A percentile compares a stretch with the other conserved stretches of the same genome.
Evolutionary conservation across 2,329 filamentous ascomycete genomes (phyloP).

Genomic region (Dactylonectria estremocensis): DNA sequence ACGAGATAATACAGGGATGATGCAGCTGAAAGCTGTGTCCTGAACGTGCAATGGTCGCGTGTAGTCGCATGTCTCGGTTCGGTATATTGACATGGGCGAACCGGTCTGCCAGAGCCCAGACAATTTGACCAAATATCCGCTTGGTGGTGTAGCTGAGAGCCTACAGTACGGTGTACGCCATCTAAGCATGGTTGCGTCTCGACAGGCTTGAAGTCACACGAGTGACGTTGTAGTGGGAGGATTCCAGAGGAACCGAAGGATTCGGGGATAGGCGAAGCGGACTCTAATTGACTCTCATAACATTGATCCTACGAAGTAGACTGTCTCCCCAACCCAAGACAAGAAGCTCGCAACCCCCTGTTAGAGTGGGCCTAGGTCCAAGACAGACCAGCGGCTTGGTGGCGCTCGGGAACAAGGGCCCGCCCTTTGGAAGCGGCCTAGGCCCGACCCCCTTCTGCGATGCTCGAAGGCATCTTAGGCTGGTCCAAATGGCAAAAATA

Average conservation of each 20-base stretch:
- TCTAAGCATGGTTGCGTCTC: slow-evolving; percentile 15
- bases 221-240: slow-evolving; percentile 12
- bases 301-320: neutral
- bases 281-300: slow-evolving; percentile 7
- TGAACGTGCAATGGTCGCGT: slow-evolving; percentile 10
- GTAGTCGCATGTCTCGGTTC: slow-evolving; percentile 8
- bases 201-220: neutral
- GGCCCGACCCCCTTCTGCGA: slow-evolving; percentile 8
- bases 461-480: neutral
- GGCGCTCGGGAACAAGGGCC: slow-evolving; percentile 24
- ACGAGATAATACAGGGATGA: neutral
- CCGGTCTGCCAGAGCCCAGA: slow-evolving; percentile 14
- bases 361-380: too few relatives aligned
- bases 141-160: slow-evolving; percentile 9
- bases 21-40: slow-evolving; percentile 11
- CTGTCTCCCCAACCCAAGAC: slow-evolving; percentile 13
- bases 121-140: slow-evolving; percentile 1
- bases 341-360: neutral
- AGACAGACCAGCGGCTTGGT: slow-evolving; percentile 12
- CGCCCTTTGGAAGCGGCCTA: neutral
- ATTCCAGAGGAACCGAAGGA: slow-evolving; percentile 26
- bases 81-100: slow-evolving; percentile 3
- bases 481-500: too few relatives aligned
- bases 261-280: slow-evolving; percentile 18
- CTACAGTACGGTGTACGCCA: slow-evolving; percentile 21